These are phyloP conservation scores for Rhodocollybia butyracea DNA, from an alignment of 768 basidiomycete genomes.

Conservation along the genomic window DNA sequence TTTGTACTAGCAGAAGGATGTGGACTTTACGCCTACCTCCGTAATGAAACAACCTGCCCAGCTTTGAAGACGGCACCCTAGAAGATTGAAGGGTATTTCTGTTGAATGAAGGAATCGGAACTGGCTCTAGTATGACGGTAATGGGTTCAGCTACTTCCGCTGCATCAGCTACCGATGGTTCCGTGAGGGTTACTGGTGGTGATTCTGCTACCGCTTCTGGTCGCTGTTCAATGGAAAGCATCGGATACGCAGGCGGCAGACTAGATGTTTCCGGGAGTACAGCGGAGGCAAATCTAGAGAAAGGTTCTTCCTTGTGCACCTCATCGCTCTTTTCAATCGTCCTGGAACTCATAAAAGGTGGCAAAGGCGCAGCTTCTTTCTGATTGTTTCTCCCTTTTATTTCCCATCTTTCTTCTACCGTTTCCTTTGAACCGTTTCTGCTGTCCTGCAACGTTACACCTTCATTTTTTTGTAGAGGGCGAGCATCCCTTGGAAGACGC, in stretches of 20 bases:
- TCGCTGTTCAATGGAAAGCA: no score
- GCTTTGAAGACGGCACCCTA: slow-evolving; percentile 84
- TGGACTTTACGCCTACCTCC: slow-evolving; percentile 76
- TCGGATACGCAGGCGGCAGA: no score
- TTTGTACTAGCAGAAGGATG: no score
- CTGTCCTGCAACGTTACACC: not conserved
- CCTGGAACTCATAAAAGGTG: no score
- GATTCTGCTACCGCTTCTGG: no score
- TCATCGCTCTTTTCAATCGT: no score
- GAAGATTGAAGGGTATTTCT: slow-evolving; percentile 67
- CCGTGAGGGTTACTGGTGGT: not conserved
- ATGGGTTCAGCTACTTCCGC: slow-evolving; percentile 5
- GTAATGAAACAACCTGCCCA: slow-evolving; percentile 91
- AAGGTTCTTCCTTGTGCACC: no score
- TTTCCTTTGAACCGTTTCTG: not conserved
- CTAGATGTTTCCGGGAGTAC: no score
- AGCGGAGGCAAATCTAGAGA: no score
- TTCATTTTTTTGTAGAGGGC: not conserved
- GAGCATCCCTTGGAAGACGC: not conserved
- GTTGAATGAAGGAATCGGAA: slow-evolving; percentile 12
- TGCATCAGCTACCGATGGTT: not conserved
- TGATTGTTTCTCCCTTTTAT: not conserved
- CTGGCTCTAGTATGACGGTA: slow-evolving; percentile 8
- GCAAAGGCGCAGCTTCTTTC: not conserved
- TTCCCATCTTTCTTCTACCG: not conserved